These are phyloP conservation scores for Hansenula sp. DNA, from an alignment of 1,139 yeast genomes.

Conservation along the genomic window DNA sequence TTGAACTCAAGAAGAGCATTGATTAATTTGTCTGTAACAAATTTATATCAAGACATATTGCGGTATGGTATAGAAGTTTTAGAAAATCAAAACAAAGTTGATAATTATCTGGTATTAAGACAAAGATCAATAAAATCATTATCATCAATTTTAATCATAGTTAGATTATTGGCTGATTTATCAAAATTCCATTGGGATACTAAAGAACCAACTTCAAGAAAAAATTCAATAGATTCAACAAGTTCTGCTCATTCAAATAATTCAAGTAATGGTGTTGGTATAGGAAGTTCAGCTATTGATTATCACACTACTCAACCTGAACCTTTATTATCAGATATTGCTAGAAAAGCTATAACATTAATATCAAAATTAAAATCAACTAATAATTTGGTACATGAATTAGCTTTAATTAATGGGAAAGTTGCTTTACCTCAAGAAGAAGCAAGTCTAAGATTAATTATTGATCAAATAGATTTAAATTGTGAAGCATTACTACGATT, in stretches of 20 bases:
- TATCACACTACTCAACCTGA: constrained; percentile 27
- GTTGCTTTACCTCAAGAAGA: constrained; percentile 14
- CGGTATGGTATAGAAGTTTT: constrained; percentile 11
- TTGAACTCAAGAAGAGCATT: constrained; percentile 20
- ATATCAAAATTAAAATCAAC: constrained; percentile 24
- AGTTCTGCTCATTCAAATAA: constrained; percentile 12
- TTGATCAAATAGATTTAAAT: constrained; percentile 41
- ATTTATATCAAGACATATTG: constrained; percentile 16
- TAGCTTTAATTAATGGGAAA: constrained; percentile 22
- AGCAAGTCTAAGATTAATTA: constrained; percentile 16
- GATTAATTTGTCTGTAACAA: constrained; percentile 18
- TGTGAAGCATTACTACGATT: constrained; percentile 43
- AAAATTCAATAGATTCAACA: constrained; percentile 19
- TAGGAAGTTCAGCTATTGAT: constrained; percentile 19
- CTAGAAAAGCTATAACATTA: constrained; percentile 22
- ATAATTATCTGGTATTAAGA: constrained; percentile 22
- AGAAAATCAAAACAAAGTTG: constrained; percentile 19
- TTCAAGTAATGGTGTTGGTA: constrained; percentile 18
- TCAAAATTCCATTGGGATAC: constrained; percentile 29
- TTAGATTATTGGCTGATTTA: constrained; percentile 27
- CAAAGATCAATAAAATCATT: constrained; percentile 22
- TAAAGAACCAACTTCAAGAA: constrained; percentile 19
- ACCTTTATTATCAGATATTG: constrained; percentile 19
- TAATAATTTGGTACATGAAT: constrained; percentile 19
- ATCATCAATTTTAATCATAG: constrained; percentile 24